Evolutionary conservation across 140 eudicot species (phyloP).

Genomic region (Anethum foeniculum): DNA sequence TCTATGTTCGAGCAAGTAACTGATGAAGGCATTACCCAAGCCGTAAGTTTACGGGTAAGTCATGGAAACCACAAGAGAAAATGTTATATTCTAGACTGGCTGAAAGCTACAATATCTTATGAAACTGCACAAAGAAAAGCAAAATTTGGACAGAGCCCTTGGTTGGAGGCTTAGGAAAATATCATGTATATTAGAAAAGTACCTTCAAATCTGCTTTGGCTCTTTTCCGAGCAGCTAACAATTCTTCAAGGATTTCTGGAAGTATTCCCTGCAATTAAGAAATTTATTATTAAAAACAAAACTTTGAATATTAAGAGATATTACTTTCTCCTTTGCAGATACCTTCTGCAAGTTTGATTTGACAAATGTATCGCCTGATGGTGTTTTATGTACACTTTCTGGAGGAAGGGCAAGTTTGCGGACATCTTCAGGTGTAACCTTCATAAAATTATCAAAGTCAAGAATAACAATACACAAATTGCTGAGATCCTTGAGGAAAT

Average conservation of each 20-base stretch:
- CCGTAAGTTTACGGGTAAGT: neutral
- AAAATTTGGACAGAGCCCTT: neutral
- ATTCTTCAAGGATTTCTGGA: constrained; percentile 99
- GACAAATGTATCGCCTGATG: constrained; percentile 97
- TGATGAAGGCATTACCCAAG: neutral
- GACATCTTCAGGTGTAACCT: constrained; percentile 88
- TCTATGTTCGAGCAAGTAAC: no score
- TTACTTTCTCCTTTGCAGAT: constrained; percentile 1
- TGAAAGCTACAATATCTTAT: neutral
- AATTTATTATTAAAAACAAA: constrained; percentile 7
- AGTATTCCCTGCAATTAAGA: constrained; percentile 80
- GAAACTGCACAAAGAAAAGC: neutral
- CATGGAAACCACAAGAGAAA: neutral
- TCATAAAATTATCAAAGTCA: constrained; percentile 12
- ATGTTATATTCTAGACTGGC: neutral
- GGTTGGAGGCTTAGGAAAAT: neutral
- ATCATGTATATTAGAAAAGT: neutral
- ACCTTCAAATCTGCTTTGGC: constrained; percentile 99
- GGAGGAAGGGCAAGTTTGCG: constrained; percentile 81
- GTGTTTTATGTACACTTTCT: constrained; percentile 82
- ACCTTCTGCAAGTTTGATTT: constrained; percentile 91
- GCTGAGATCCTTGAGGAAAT: neutral
- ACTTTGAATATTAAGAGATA: neutral
- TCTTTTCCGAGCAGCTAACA: constrained; percentile 90
- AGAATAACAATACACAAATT: neutral